Evolutionary conservation across 371 early-diverging fungal genomes (phyloP), one percentile per base, ranked within the genome.

Genomic region (Mucor piriformis): DNA sequence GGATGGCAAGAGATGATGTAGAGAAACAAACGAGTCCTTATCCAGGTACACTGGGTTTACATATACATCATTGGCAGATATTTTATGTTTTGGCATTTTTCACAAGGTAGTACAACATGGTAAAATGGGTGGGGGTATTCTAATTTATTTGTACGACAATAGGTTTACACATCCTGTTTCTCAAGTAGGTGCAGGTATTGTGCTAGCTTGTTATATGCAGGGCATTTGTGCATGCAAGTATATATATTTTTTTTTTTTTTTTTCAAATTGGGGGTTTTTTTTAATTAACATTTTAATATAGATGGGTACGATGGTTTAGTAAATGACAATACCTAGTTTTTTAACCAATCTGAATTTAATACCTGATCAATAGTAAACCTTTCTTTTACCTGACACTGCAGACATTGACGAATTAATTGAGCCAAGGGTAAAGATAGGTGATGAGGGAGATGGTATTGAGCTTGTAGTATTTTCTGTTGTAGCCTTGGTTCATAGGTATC

Each of bases 21-120:
- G 29, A 29, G 8, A 29, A 29, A 29, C 29, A 29, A 29, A 8
- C 29, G 29, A 55, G 49, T 23, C 57, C 63, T 0, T 74, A 74
- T 59, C 53, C 35, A 13, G 51, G 46, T n/a, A 63, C 37, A 4
- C 47, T 71, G 15, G 58, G 62, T 34, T 55, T 92, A 25, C 94
- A 93, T 66, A 67, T 91, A 23, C 93, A 93, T 61, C 94, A 93
- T 63, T 93, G 94, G 94, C 92, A 92, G 53, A 85, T 93, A 51
- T 92, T 93, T 61, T 92, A 92, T 67, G 77, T 78, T n/a, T 67
- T 93, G 15, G 91, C 91, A 7, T 93, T 90, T 57, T 92, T 92
- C 58, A 92, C 92, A 10, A 64, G 79, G 29, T 29, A n/a, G 72
- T 73, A 64, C 8, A 37, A 6, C 34, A 8, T 3, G 15, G 15